phyloP scores from a whole-genome alignment of 176 grass and related monocot species.

The Aegilops longissima region DNA sequence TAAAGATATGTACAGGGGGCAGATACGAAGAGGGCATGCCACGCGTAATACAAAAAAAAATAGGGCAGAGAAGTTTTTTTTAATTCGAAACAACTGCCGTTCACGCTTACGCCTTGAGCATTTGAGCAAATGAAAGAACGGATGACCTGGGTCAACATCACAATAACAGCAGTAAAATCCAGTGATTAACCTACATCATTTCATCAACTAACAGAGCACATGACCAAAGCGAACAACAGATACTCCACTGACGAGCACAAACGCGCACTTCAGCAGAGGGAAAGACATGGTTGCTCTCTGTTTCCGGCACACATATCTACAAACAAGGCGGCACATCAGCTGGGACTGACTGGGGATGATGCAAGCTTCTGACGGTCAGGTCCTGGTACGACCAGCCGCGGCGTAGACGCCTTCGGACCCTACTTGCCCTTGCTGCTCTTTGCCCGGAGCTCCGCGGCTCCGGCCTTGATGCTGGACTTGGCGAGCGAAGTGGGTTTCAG shows the following conservation, averaged over 20 bases:
- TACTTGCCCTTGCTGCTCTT: not conserved
- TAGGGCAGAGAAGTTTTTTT: too few relatives aligned
- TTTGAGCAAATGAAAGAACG: too few relatives aligned
- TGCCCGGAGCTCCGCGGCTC: too few relatives aligned
- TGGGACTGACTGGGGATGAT: not conserved
- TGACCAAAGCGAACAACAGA: not conserved
- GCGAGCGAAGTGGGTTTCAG: constrained; percentile 42
- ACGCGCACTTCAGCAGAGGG: not conserved
- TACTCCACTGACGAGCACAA: not conserved
- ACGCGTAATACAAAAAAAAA: too few relatives aligned
- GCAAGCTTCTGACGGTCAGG: not conserved
- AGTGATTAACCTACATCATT: not conserved
- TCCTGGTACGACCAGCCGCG: not conserved
- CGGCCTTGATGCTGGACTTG: too few relatives aligned
- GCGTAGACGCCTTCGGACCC: not conserved
- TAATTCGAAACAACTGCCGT: too few relatives aligned
- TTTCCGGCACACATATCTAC: not conserved
- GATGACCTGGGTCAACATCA: too few relatives aligned
- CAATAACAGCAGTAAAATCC: not conserved
- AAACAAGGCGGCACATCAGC: not conserved
- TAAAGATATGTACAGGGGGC: too few relatives aligned
- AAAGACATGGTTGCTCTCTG: not conserved
- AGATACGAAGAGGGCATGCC: too few relatives aligned
- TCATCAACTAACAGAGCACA: not conserved
- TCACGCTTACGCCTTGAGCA: too few relatives aligned